Percentiles rank a stretch among this genome's conserved stretches.
Evolutionary conservation across 176 grass and related monocot genomes (phyloP).

Genomic region (Zoysia japonica): DNA sequence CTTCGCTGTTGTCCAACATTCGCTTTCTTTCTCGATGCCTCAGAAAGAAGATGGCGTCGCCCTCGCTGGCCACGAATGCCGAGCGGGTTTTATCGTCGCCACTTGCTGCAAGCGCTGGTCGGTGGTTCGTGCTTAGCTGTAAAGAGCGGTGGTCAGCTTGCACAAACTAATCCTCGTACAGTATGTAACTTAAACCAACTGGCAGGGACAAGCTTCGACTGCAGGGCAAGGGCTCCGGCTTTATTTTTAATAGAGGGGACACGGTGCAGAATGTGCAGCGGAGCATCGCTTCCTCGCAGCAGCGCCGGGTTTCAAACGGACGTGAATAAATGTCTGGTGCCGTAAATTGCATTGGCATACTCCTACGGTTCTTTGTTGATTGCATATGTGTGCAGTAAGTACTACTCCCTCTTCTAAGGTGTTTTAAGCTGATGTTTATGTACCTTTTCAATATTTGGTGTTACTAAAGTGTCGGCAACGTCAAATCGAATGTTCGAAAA

Average conservation of each 20-base stretch:
- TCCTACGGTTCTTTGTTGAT: too few relatives aligned
- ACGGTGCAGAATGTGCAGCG: constrained; percentile 8
- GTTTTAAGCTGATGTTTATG: too few relatives aligned
- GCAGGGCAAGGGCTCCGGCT: constrained; percentile 17
- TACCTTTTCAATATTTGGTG: too few relatives aligned
- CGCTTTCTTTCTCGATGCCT: background rate
- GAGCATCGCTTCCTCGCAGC: background rate
- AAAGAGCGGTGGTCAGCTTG: constrained; percentile 38
- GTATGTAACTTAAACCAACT: constrained; percentile 29
- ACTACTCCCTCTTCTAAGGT: too few relatives aligned
- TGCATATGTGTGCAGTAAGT: too few relatives aligned
- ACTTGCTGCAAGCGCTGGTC: background rate
- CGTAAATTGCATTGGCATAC: constrained; percentile 5
- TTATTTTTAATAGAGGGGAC: constrained; percentile 22
- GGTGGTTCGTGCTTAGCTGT: constrained; percentile 15
- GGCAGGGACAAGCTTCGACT: constrained; percentile 40
- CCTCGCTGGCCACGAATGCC: background rate
- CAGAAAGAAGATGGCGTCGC: background rate
- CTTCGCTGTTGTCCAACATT: constrained; percentile 23
- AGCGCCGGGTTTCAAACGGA: constrained; percentile 6
- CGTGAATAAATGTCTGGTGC: constrained; percentile 29
- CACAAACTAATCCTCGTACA: constrained; percentile 20
- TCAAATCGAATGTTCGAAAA: too few relatives aligned
- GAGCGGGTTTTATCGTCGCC: background rate
- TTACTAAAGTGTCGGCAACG: too few relatives aligned